Conservation (phyloP, 2,329 filamentous ascomycete species). For the Colletotrichum lindemuthianum region DNA sequence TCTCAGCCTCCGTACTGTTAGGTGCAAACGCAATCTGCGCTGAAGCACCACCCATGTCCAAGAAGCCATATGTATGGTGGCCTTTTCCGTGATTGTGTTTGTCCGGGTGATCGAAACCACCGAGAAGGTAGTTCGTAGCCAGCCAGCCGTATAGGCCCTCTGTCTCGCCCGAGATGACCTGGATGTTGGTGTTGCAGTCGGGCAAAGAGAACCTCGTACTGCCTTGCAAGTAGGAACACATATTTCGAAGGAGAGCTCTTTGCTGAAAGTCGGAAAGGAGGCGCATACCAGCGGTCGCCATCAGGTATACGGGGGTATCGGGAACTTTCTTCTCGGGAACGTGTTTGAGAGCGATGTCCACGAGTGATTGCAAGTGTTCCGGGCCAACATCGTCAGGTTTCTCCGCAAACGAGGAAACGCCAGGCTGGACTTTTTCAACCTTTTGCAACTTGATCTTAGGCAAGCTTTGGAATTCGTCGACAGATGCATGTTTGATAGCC, state of each 20-base stretch:
- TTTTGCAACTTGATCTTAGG: slow-evolving; percentile 86
- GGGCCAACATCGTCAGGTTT: slow-evolving; percentile 79
- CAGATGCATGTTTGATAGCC: slow-evolving; percentile 61
- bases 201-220: slow-evolving; percentile 85
- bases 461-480: slow-evolving; percentile 71
- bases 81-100: slow-evolving; percentile 83
- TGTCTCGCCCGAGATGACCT: slow-evolving; percentile 94
- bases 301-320: slow-evolving; percentile 91
- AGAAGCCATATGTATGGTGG: slow-evolving; percentile 95
- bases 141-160: slow-evolving; percentile 98
- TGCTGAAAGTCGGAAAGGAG: slow-evolving; percentile 81
- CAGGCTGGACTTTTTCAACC: slow-evolving; percentile 93
- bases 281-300: slow-evolving; percentile 96
- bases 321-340: slow-evolving; percentile 80
- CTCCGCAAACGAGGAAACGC: slow-evolving; percentile 89
- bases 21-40: slow-evolving; percentile 98
- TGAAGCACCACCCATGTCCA: slow-evolving; percentile 98
- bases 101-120: slow-evolving; percentile 83
- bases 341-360: slow-evolving; percentile 82
- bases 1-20: slow-evolving; percentile 88
- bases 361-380: slow-evolving; percentile 81
- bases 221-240: slow-evolving; percentile 83
- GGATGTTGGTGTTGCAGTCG: slow-evolving; percentile 89
- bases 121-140: slow-evolving; percentile 93
- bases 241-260: slow-evolving; percentile 75